Conservation (phyloP, 345 rosid genomes). For the Euphorbia peplus region DNA sequence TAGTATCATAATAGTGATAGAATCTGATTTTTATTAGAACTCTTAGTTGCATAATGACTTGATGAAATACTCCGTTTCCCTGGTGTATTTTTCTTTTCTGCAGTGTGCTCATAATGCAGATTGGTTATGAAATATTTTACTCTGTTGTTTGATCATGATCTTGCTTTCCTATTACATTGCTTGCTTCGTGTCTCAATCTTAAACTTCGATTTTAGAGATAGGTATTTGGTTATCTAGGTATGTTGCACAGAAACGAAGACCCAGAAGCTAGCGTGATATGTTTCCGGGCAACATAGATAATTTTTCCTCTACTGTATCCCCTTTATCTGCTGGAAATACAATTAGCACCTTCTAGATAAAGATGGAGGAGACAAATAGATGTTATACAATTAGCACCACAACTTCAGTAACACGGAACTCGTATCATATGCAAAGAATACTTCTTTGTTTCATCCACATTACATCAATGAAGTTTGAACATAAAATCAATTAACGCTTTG, state of each 20-base stretch:
- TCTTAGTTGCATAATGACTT: slow-evolving; percentile 8
- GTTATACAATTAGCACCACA: too few relatives aligned
- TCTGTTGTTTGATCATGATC: not conserved
- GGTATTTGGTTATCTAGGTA: not conserved
- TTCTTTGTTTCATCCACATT: not conserved
- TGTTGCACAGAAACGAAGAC: too few relatives aligned
- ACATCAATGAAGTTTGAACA: not conserved
- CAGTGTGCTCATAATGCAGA: not conserved
- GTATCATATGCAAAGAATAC: not conserved
- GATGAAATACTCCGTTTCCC: not conserved
- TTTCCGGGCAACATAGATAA: too few relatives aligned
- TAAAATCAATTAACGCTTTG: slow-evolving; percentile 35
- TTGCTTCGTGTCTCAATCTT: too few relatives aligned
- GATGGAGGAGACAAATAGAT: too few relatives aligned
- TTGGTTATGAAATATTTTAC: not conserved
- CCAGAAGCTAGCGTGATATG: too few relatives aligned
- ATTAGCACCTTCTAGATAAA: too few relatives aligned
- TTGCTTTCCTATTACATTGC: too few relatives aligned
- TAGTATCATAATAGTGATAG: not conserved
- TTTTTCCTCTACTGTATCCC: too few relatives aligned
- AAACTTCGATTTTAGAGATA: not conserved
- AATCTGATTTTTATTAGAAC: slow-evolving; percentile 5
- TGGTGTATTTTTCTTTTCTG: not conserved
- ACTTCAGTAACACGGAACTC: too few relatives aligned
- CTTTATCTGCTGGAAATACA: too few relatives aligned